phyloP scores from a whole-genome alignment of 1,284 basidiomycete genomes.

The Marasmius fiardii region DNA sequence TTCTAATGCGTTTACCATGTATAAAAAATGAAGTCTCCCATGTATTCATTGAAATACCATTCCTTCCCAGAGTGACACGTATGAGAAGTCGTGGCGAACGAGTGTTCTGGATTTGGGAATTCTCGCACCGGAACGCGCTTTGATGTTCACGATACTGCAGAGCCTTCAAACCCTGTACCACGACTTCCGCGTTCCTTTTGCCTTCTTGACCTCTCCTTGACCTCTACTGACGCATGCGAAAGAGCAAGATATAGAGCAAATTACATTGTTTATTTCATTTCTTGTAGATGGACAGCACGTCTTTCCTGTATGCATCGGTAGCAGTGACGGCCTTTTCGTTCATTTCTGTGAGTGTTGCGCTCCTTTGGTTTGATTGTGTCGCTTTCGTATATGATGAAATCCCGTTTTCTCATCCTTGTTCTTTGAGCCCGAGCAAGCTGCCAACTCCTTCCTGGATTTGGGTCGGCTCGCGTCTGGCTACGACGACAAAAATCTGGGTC shows the following conservation, averaged over 20 bases:
- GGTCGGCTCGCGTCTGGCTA: slow-evolving; percentile 50
- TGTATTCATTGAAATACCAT: no score
- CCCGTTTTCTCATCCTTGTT: slow-evolving; percentile 82
- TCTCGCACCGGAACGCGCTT: no score
- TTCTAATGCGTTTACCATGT: no score
- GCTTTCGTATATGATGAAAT: slow-evolving; percentile 50
- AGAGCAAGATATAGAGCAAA: neutral
- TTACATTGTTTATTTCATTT: neutral
- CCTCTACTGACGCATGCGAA: neutral
- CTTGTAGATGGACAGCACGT: slow-evolving; percentile 31
- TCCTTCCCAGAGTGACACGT: no score
- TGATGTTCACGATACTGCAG: no score
- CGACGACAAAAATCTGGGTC: slow-evolving; percentile 60
- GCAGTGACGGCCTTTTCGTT: slow-evolving; percentile 26
- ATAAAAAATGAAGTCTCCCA: no score
- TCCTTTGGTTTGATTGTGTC: neutral
- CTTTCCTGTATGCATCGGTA: slow-evolving; percentile 32
- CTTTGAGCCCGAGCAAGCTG: slow-evolving; percentile 69
- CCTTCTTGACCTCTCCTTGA: neutral
- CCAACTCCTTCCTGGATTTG: slow-evolving; percentile 3
- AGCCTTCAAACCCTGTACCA: no score
- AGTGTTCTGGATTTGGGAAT: no score
- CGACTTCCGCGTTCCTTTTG: no score
- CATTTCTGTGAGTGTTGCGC: slow-evolving; percentile 24
- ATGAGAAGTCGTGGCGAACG: no score